Evolutionary conservation across 192 early-diverging fungal species (phyloP).

Genomic region (Coemansia sp.): DNA sequence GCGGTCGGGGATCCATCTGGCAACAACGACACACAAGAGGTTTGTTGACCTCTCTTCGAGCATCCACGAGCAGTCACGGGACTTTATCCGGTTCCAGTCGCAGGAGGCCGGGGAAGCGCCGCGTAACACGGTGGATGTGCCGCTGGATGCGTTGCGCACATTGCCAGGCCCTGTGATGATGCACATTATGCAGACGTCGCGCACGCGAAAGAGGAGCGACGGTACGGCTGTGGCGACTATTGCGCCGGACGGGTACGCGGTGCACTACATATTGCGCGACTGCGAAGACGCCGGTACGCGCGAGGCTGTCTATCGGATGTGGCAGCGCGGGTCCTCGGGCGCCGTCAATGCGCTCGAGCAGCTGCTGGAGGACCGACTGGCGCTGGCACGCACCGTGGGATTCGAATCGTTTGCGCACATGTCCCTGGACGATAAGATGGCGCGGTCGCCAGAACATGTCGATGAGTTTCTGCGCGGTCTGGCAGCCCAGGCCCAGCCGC

Average conservation of each 20-base stretch:
- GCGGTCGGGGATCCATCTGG: slow-evolving; percentile 90
- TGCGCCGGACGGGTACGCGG: slow-evolving; percentile 30
- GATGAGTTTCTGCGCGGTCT: slow-evolving; percentile 79
- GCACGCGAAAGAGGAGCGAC: slow-evolving; percentile 28
- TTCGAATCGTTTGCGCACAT: slow-evolving; percentile 81
- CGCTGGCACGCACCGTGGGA: slow-evolving; percentile 76
- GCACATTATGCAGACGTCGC: slow-evolving; percentile 40
- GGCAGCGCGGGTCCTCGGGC: slow-evolving; percentile 66
- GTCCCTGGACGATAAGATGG: slow-evolving; percentile 93
- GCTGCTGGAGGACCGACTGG: slow-evolving; percentile 69
- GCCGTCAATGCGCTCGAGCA: slow-evolving; percentile 72
- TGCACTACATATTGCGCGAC: slow-evolving; percentile 49
- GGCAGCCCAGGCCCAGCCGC: slow-evolving; percentile 59
- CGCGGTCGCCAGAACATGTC: slow-evolving; percentile 78
- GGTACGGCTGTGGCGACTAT: slow-evolving; percentile 32
- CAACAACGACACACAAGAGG: slow-evolving; percentile 58
- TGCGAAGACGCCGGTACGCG: slow-evolving; percentile 67
- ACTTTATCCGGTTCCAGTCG: slow-evolving; percentile 60
- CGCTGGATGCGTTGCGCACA: slow-evolving; percentile 61
- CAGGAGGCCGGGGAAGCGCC: slow-evolving; percentile 11
- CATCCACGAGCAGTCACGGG: slow-evolving; percentile 74
- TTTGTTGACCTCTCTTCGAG: slow-evolving; percentile 85
- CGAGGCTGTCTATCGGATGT: slow-evolving; percentile 69
- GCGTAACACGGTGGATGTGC: slow-evolving; percentile 14
- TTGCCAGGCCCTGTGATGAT: slow-evolving; percentile 59